phyloP scores from a whole-genome alignment of 2,329 filamentous ascomycete genomes.

The Coniochaeta sp. region DNA sequence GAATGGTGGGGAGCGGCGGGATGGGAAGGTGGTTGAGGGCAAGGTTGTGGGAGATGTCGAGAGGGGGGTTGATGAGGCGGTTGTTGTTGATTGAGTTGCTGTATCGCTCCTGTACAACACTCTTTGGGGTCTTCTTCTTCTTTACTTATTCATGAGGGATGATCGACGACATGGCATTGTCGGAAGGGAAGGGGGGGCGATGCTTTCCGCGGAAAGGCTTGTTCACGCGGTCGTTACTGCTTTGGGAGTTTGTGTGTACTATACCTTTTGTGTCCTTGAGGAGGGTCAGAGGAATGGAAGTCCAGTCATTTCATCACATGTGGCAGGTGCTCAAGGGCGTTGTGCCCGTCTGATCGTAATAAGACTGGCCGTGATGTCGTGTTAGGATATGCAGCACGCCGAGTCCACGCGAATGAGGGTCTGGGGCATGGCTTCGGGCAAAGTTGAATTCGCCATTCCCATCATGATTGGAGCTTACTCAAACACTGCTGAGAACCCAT shows the following conservation, averaged over 20 bases:
- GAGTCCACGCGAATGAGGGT: too few species aligned
- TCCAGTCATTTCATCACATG: not conserved
- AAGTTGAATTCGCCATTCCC: too few species aligned
- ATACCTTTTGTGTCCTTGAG: not conserved
- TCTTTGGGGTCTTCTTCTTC: not conserved
- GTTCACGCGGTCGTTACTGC: not conserved
- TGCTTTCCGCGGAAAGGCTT: not conserved
- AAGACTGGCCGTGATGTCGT: too few species aligned
- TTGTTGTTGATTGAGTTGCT: constrained; percentile 1
- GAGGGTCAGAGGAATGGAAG: not conserved
- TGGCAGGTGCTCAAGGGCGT: not conserved
- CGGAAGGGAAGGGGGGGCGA: not conserved
- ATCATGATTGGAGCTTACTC: too few species aligned
- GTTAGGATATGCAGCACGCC: too few species aligned
- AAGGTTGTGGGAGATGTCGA: not conserved
- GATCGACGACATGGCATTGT: not conserved
- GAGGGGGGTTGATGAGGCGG: not conserved
- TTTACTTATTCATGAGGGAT: not conserved
- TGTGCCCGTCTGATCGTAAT: too few species aligned
- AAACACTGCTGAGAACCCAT: too few species aligned
- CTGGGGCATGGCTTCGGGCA: too few species aligned
- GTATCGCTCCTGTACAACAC: not conserved
- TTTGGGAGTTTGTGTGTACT: not conserved
- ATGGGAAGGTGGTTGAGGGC: not conserved
- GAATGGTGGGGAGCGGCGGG: not conserved